Base-by-base conservation (phyloP, 129 eudicot genomes). In the Artemisia annua region DNA sequence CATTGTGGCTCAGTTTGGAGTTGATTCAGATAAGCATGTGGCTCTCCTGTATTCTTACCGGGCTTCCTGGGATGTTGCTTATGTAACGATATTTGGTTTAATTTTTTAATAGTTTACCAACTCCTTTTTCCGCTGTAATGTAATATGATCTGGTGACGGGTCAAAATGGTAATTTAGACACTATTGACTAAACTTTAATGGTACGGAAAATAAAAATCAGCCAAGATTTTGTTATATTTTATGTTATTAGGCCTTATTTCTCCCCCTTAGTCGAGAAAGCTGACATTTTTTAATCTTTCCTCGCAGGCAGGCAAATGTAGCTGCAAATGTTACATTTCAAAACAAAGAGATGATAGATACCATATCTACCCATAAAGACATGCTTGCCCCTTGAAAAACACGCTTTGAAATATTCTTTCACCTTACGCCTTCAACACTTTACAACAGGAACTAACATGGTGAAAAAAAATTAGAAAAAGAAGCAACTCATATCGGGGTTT, bases 371-470 rank as follows among this genome's bases (percentile, higher is more conserved):
- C 48, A 79, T 63, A 4, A 85, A 81, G 66, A 83, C 93, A 7
- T 81, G 85, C 69, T 74, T 87, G 50, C 93, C 96, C 71, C 67
- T 90, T 32, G 93, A 90, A 80, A 90, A 90, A 83, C 93, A 90
- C 26, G 92, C 96, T 5, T 5, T 81, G 89, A 24, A 76, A 48
- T 73, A 64, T 87, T 66, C 84, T 89, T 24, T 85, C 92, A 5
- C 88, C 92, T 10, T 90, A 77, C 59, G 92, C 96, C 20, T 90
- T 90, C 57, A 76, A 60, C 24, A 70, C 81, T 10, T 10, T 87
- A 43, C 96, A 88, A 72, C 86, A 88, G 48, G 88, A 88, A 56
- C 79, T 88, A 3, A 26, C 2, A 26, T 26, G 28, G 28, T 26
- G 28, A 26, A 26, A 26, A 26, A 26, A 26, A 20, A 1, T 26